Evolutionary conservation across 2,329 filamentous ascomycete species (phyloP), one percentile per base, ranked within the genome.

Genomic region (Fusarium xyrophilum): DNA sequence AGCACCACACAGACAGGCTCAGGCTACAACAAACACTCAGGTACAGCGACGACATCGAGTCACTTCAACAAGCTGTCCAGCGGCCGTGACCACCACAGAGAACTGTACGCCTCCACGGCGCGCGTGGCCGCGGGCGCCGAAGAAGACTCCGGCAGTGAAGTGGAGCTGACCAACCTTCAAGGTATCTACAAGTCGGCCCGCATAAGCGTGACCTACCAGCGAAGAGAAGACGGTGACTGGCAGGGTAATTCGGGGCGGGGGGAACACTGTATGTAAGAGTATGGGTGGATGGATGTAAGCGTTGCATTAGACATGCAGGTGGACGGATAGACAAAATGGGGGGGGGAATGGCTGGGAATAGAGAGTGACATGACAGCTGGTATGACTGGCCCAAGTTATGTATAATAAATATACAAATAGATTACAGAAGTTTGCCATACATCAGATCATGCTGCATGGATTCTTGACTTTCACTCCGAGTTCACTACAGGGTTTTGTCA

Each of bases 171-270:
- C 27, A 70, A 70, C 50, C 46, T 71, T 7, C 63, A 51, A 36
- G 69, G 63, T 25, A 72, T 72, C 30, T 70, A 72, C 67, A 72
- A 72, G 28, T 68, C 69, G 56, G 67, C 68, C 42, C 69, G 69
- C 21, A 48, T 72, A 43, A 68, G 64, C 25, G 64, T 72, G 32
- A 72, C 69, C 23, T 72, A 69, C 36, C 17, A 70, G 32, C 43
- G 35, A 35, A 57, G 69, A 3, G 50, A 62, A 6, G 57, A 68
- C 19, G 28, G 35, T 27, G 32, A 40, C 13, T 63, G 55, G 60
- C 30, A 54, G 21, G 67, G 57, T 8, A 12, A 27, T 1, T 28
- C 10, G 42, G 43, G 53, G 11, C 35, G n/a, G 33, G 50, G 7
- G 7, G 14, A 25, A 25, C 7, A 25, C 25, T 25, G 25, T 25